Percentiles rank a stretch among this genome's conserved stretches.
Evolutionary conservation across 768 basidiomycete genomes (phyloP).

Genomic region (Mycena capillaripes): DNA sequence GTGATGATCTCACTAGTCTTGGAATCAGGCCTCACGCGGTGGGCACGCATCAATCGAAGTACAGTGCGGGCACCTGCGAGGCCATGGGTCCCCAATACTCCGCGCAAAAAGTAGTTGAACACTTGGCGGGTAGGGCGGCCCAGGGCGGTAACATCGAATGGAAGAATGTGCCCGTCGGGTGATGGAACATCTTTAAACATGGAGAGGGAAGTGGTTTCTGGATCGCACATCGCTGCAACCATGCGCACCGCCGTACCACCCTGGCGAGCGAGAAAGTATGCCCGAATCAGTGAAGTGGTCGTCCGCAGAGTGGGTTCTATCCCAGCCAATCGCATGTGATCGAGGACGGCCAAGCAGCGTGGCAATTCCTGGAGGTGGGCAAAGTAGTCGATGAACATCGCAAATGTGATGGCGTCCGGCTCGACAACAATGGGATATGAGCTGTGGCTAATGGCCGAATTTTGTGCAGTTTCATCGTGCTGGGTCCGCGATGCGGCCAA

Average conservation of each 20-base stretch:
- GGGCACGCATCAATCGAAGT: constrained; percentile 68
- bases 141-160: constrained; percentile 48
- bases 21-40: constrained; percentile 64
- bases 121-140: constrained; percentile 57
- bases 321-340: constrained; percentile 59
- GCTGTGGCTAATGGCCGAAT: not conserved
- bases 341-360: constrained; percentile 60
- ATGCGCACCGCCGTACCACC: constrained; percentile 66
- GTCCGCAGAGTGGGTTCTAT: constrained; percentile 61
- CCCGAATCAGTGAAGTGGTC: constrained; percentile 68
- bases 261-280: constrained; percentile 63
- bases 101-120: constrained; percentile 74
- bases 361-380: constrained; percentile 59
- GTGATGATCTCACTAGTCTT: constrained; percentile 71
- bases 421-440: constrained; percentile 38
- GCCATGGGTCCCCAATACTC: constrained; percentile 63
- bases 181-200: constrained; percentile 44
- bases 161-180: constrained; percentile 38
- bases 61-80: constrained; percentile 61
- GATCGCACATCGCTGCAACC: constrained; percentile 61
- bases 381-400: constrained; percentile 72
- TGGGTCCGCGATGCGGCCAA: constrained; percentile 27
- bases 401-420: constrained; percentile 74
- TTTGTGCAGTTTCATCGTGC: constrained; percentile 10
- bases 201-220: constrained; percentile 43